Evolutionary conservation across 371 early-diverging fungal species (phyloP).

Genomic region (Batkoa obscura): DNA sequence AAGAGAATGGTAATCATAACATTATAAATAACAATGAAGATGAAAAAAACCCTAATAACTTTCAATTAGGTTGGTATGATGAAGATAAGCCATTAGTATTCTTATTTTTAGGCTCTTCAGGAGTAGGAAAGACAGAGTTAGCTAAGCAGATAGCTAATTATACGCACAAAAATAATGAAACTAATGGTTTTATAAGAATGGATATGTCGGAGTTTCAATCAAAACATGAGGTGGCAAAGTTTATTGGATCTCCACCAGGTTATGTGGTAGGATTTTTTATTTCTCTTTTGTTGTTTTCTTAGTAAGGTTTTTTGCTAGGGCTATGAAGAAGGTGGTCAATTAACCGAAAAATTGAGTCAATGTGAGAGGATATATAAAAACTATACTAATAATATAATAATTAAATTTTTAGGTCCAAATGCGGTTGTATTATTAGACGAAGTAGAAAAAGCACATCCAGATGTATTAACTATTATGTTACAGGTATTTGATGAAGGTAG

Average conservation of each 20-base stretch:
- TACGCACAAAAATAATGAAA: constrained; percentile 58
- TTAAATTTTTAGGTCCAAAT: constrained; percentile 27
- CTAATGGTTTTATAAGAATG: constrained; percentile 54
- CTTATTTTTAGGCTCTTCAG: constrained; percentile 83
- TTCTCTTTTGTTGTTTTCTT: no score
- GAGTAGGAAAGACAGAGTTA: constrained; percentile 73
- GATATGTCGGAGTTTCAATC: constrained; percentile 88
- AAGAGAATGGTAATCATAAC: constrained; percentile 26
- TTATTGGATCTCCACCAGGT: constrained; percentile 82
- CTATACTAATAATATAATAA: no score
- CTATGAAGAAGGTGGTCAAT: constrained; percentile 57
- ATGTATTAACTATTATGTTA: constrained; percentile 47
- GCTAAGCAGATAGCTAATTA: constrained; percentile 75
- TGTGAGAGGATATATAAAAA: constrained; percentile 12
- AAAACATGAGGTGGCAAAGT: constrained; percentile 50
- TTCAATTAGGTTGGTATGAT: constrained; percentile 20
- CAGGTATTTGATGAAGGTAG: constrained; percentile 83
- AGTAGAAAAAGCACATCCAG: constrained; percentile 73
- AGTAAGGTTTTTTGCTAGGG: constrained; percentile 13
- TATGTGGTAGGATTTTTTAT: constrained; percentile 19
- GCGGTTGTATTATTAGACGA: constrained; percentile 79
- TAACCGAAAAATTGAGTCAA: constrained; percentile 74
- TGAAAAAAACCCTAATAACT: neutral
- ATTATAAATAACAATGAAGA: neutral
- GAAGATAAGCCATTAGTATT: constrained; percentile 56